Percentiles rank a stretch among this genome's conserved stretches.
Evolutionary conservation across 176 grass and related monocot species (phyloP).

Genomic region (Canna indica): DNA sequence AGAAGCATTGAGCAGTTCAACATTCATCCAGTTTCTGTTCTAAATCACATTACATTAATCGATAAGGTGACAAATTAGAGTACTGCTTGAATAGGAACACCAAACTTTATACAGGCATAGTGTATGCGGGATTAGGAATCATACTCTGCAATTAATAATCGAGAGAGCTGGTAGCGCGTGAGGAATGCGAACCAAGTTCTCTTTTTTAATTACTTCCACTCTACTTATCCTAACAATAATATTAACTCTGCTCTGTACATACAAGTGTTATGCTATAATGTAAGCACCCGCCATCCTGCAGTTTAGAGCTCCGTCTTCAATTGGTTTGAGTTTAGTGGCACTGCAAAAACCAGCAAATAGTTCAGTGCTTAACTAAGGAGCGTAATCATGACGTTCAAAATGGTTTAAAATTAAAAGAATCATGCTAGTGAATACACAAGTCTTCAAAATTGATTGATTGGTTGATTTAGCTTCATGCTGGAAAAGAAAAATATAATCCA

Average conservation of each 20-base stretch:
- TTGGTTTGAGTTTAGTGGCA: conserved; percentile 9
- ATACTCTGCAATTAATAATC: background rate
- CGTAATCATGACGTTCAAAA: background rate
- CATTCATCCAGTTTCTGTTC: background rate
- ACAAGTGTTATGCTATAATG: background rate
- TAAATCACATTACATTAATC: background rate
- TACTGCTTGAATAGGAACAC: background rate
- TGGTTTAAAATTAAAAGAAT: background rate
- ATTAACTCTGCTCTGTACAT: background rate
- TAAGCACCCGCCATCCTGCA: background rate
- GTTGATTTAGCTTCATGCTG: no score
- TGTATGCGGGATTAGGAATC: background rate
- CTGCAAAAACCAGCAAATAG: background rate
- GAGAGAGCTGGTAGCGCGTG: background rate
- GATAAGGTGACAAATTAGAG: background rate
- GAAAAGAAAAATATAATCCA: no score
- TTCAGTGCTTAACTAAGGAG: background rate
- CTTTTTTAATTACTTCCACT: background rate
- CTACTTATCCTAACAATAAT: background rate
- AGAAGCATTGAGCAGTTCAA: background rate
- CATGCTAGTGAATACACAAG: no score
- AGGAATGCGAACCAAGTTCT: background rate
- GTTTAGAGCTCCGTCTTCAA: conserved; percentile 24
- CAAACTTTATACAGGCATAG: background rate
- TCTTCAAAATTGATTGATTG: no score